A percentile compares a stretch with the other conserved stretches of the same genome.
Evolutionary conservation across 225 moss, liverwort and hornwort species (phyloP).

Genomic region (Asterella californica): DNA sequence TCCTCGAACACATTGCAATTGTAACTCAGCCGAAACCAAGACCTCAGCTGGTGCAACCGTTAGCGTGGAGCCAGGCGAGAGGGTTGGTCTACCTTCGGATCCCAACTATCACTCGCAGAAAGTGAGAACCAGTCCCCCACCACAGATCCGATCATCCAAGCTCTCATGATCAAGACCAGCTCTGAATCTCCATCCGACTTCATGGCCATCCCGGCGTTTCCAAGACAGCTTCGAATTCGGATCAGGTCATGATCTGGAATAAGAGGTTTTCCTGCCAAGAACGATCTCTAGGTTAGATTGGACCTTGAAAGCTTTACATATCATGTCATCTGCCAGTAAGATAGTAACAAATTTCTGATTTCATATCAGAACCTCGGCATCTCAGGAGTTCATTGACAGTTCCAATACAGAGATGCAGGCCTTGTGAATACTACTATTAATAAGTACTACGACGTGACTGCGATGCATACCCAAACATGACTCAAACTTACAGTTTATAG

Average conservation of each 20-base stretch:
- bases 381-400: not conserved
- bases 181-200: slow-evolving; percentile 8
- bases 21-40: not conserved
- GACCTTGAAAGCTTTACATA: not conserved
- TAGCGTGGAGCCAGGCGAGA: not conserved
- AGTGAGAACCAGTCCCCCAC: not conserved
- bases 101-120: not conserved
- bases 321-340: slow-evolving; percentile 12
- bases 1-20: not conserved
- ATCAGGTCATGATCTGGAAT: not conserved
- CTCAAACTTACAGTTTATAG: slow-evolving; percentile 4
- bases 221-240: not conserved
- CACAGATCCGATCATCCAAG: not conserved
- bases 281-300: not conserved
- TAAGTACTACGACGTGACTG: not conserved
- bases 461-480: not conserved
- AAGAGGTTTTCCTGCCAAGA: slow-evolving; percentile 10
- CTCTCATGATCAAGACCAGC: not conserved
- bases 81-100: not conserved
- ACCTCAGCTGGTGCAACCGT: not conserved
- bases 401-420: not conserved
- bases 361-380: no score
- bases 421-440: not conserved
- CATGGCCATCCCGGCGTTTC: not conserved
- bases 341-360: not conserved